Base-by-base conservation (phyloP, 2,329 filamentous ascomycete species). In the Microcera coccophila region DNA sequence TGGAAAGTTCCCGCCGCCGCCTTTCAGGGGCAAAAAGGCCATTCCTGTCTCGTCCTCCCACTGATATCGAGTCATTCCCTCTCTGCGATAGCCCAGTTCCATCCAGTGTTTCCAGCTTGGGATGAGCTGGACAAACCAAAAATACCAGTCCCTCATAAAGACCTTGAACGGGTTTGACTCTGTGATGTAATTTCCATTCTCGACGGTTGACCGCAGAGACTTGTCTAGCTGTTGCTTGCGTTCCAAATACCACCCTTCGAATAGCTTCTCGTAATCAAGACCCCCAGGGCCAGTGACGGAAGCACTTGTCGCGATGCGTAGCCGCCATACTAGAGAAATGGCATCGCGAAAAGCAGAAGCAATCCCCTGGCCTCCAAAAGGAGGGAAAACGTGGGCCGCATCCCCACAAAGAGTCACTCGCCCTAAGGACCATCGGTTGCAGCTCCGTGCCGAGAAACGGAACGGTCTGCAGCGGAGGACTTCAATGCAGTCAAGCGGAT, bases 351-450 rank as follows among this genome's bases (percentile, higher is more conserved):
- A 49, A 12, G 63, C 64, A 15, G 57, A 59, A 12, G 62, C 61
- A 24, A 67, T 65, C 3, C 64, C 65, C 44, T 68, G 65, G 1
- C 62, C 64, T 3, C 61, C 64, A 44, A 68, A 42, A 9, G 73
- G 73, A 4, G 73, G 74, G 44, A 76, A 75, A 4, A 76, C 74
- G 52, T 76, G 73, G 2, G 73, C 73, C 5, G 73, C 64, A 47
- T 76, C 73, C 14, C 74, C 73, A 32, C 66, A 69, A 1, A 77
- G 57, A 19, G 74, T 61, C 0, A 66, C 67, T 4, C 66, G 59
- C 8, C 59, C 61, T 11, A 62, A 49, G 16, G 64, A 63, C 74
- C 74, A 77, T 26, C 59, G 63, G 44, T 76, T 74, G 44, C 70
- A 71, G 32, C 67, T 67, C 41, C 68, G 63, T 16, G 69, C 67